A percentile compares a stretch with the other conserved stretches of the same genome.
These are phyloP conservation scores for Sideroxylon spinosum DNA, from an alignment of 179 eudicot species.

Conservation along the genomic window DNA sequence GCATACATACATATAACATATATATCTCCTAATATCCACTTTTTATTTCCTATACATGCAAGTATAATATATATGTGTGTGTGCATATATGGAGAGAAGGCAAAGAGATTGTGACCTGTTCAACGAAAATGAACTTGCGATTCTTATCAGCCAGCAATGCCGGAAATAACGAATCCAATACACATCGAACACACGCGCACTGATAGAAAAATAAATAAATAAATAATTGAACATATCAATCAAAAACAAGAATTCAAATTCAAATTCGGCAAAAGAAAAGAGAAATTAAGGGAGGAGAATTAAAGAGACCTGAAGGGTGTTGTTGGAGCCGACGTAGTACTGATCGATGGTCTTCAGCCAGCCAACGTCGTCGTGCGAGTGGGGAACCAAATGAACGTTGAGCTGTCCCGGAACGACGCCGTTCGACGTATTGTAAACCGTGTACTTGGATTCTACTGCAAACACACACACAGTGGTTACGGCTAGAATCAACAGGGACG, in stretches of 20 bases:
- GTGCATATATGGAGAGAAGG: neutral
- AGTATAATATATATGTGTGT: too few relatives aligned
- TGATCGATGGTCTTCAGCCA: constrained; percentile 65
- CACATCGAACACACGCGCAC: constrained; percentile 89
- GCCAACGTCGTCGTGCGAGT: constrained; percentile 59
- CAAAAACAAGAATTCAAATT: neutral
- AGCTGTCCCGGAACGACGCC: constrained; percentile 34
- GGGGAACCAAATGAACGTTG: constrained; percentile 67
- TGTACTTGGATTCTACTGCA: constrained; percentile 32
- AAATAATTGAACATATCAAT: neutral
- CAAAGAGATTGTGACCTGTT: constrained; percentile 35
- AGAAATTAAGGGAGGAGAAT: neutral
- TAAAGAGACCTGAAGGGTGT: constrained; percentile 36
- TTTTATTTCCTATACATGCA: too few relatives aligned
- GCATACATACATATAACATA: too few relatives aligned
- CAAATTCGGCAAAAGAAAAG: neutral
- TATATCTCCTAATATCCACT: too few relatives aligned
- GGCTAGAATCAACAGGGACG: neutral
- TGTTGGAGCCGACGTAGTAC: constrained; percentile 54
- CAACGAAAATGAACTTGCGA: constrained; percentile 76
- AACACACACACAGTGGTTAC: neutral
- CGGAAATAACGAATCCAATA: constrained; percentile 74
- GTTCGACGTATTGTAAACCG: constrained; percentile 39
- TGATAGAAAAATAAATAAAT: constrained; percentile 20
- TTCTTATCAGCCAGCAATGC: constrained; percentile 71